These are phyloP conservation scores for Coelastrella sp. DNA, from an alignment of 139 green algal species.

Conservation along the genomic window DNA sequence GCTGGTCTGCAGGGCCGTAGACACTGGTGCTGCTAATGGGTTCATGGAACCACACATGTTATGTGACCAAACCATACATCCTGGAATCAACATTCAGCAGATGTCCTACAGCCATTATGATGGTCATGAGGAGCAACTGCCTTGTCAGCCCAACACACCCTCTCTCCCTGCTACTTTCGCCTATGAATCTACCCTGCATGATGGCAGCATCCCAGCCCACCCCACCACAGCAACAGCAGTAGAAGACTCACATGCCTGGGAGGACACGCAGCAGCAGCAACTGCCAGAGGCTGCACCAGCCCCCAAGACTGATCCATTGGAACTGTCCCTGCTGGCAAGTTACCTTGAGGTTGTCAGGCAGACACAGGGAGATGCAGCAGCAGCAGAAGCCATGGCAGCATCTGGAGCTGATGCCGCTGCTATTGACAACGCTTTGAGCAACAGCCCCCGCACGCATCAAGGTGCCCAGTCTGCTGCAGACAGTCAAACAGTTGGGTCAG, in stretches of 20 bases:
- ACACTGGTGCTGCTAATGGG: no score
- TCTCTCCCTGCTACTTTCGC: no score
- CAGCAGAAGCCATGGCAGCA: slow-evolving; percentile 35
- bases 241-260: background rate
- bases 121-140: no score
- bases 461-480: background rate
- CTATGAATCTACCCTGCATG: no score
- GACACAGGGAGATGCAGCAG: slow-evolving; percentile 39
- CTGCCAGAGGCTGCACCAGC: slow-evolving; percentile 36
- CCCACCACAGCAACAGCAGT: background rate
- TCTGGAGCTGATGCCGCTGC: slow-evolving; percentile 5
- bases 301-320: slow-evolving; percentile 15
- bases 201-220: no score
- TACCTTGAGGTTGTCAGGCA: slow-evolving; percentile 38
- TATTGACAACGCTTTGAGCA: background rate
- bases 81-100: no score
- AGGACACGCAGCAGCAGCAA: background rate
- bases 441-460: background rate
- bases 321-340: slow-evolving; percentile 32
- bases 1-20: no score
- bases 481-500: no score
- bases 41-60: no score
- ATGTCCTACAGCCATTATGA: no score
- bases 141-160: no score
- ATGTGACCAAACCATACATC: no score